A percentile compares a stretch with the other conserved stretches of the same genome.
Conservation (phyloP, 1,139 yeast genomes). For the Candida frijolesensis region DNA sequence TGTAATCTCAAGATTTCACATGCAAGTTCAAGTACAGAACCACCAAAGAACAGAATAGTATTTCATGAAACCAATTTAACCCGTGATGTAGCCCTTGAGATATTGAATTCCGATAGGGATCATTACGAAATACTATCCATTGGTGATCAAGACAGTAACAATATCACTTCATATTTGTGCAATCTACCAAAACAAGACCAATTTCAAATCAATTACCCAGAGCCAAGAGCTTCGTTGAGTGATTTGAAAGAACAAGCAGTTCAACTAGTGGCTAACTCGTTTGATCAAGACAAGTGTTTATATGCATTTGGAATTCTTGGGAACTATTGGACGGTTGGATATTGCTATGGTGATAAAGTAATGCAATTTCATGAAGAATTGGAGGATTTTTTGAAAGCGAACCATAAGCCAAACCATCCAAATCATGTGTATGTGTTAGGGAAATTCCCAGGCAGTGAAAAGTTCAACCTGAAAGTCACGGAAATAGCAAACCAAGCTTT, state of each 20-base stretch:
- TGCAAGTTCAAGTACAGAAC: background rate
- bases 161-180: conserved; percentile 20
- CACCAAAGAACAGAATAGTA: background rate
- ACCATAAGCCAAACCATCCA: conserved; percentile 40
- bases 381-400: conserved; percentile 24
- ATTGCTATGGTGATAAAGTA: conserved; percentile 56
- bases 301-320: conserved; percentile 36
- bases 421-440: conserved; percentile 50
- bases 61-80: background rate
- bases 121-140: conserved; percentile 26
- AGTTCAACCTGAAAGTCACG: conserved; percentile 19
- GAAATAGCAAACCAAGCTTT: conserved; percentile 28
- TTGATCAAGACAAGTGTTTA: conserved; percentile 31
- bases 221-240: conserved; percentile 3
- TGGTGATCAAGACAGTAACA: conserved; percentile 12
- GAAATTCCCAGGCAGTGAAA: conserved; percentile 29
- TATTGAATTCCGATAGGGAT: conserved; percentile 12
- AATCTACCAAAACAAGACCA: conserved; percentile 20
- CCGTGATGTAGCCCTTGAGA: background rate
- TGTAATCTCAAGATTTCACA: background rate
- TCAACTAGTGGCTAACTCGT: conserved; percentile 21
- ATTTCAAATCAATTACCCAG: conserved; percentile 10
- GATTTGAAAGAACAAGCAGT: conserved; percentile 20
- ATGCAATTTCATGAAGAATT: conserved; percentile 58
- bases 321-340: conserved; percentile 68